phyloP scores from a whole-genome alignment of 495 filamentous ascomycete species.

The Penicillium soppii region DNA sequence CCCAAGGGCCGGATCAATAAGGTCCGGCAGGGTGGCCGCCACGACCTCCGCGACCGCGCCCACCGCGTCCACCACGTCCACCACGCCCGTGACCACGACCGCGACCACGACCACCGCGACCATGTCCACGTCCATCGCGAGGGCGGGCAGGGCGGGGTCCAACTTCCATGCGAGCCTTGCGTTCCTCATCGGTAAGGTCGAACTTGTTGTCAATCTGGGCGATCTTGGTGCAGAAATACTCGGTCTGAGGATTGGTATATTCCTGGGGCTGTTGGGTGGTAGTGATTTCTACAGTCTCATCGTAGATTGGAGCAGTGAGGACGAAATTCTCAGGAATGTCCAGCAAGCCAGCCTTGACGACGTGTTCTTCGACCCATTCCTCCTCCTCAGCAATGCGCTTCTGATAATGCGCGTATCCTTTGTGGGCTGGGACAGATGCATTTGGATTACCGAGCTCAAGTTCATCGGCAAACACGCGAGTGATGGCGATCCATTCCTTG shows the following conservation, averaged over 20 bases:
- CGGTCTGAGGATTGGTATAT: constrained; percentile 82
- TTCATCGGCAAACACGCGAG: constrained; percentile 68
- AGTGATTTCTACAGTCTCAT: constrained; percentile 36
- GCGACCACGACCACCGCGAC: constrained; percentile 5
- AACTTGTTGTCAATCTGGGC: constrained; percentile 79
- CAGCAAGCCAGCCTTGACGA: constrained; percentile 59
- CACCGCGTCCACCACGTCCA: constrained; percentile 16
- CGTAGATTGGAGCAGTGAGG: constrained; percentile 70
- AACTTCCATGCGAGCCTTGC: constrained; percentile 44
- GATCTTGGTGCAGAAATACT: constrained; percentile 71
- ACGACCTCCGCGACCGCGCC: constrained; percentile 12
- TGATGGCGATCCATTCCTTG: constrained; percentile 92
- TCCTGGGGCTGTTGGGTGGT: constrained; percentile 59
- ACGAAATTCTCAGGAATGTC: constrained; percentile 73
- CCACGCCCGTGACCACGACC: constrained; percentile 17
- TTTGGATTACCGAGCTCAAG: constrained; percentile 58
- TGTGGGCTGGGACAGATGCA: constrained; percentile 46
- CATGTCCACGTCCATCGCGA: constrained; percentile 11
- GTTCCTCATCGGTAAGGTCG: constrained; percentile 66
- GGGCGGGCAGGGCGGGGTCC: constrained; percentile 29
- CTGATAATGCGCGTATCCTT: constrained; percentile 64
- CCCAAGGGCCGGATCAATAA: too few relatives aligned
- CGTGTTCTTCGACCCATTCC: constrained; percentile 73
- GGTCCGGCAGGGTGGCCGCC: constrained; percentile 3
- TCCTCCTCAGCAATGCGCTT: constrained; percentile 61